phyloP scores from a whole-genome alignment of 495 filamentous ascomycete species.

The Patellaria atrata region DNA sequence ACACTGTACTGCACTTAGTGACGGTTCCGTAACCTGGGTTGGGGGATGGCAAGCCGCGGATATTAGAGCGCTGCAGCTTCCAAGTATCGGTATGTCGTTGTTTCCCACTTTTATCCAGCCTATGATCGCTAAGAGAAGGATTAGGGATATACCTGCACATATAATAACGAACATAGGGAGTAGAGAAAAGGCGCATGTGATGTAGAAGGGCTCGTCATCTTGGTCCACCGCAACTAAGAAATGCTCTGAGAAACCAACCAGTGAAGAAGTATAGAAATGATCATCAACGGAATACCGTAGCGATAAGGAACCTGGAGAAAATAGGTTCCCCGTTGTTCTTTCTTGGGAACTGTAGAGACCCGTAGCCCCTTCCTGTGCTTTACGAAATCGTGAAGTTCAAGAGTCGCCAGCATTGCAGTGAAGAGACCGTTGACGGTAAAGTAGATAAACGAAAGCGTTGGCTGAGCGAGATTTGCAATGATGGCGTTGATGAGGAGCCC shows the following conservation, averaged over 20 bases:
- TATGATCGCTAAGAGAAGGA: too few species aligned
- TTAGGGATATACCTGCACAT: too few species aligned
- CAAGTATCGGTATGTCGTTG: background rate
- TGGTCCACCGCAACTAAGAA: slow-evolving; percentile 6
- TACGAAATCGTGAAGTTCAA: slow-evolving; percentile 3
- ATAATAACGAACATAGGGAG: too few species aligned
- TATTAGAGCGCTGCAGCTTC: slow-evolving; percentile 1
- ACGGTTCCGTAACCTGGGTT: too few species aligned
- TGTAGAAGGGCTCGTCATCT: background rate
- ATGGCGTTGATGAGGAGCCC: slow-evolving; percentile 3
- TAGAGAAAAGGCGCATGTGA: background rate
- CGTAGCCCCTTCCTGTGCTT: slow-evolving; percentile 5
- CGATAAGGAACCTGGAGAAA: slow-evolving; percentile 11
- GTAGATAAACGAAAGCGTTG: slow-evolving; percentile 11
- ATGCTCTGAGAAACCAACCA: slow-evolving; percentile 14
- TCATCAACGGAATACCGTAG: slow-evolving; percentile 6
- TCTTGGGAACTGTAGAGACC: slow-evolving; percentile 1
- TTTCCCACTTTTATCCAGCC: too few species aligned
- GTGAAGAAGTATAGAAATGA: slow-evolving; percentile 3
- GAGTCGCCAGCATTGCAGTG: slow-evolving; percentile 1
- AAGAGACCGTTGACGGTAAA: slow-evolving; percentile 9
- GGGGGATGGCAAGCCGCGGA: background rate
- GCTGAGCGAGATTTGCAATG: slow-evolving; percentile 11
- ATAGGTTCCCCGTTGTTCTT: slow-evolving; percentile 5
- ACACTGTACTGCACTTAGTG: too few species aligned